These are phyloP conservation scores for Xylogone sp. DNA, from an alignment of 2,329 filamentous ascomycete species.

Conservation along the genomic window DNA sequence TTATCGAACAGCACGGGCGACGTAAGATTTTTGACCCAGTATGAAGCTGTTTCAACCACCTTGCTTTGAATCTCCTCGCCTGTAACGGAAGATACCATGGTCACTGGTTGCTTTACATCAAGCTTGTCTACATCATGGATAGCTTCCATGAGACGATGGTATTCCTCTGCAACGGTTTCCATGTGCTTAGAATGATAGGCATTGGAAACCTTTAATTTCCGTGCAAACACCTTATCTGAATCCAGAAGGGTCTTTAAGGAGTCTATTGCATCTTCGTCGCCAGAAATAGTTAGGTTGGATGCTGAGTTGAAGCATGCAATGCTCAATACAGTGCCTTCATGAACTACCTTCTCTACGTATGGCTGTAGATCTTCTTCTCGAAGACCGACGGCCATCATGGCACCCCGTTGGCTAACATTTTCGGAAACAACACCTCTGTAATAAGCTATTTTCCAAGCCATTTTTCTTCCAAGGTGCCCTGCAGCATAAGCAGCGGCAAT, in stretches of 20 bases:
- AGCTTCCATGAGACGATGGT: no score
- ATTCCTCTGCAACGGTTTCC: constrained; percentile 11
- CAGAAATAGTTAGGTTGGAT: constrained; percentile 20
- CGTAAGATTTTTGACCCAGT: constrained; percentile 41
- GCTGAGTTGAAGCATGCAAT: constrained; percentile 23
- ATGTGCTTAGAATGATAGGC: constrained; percentile 42
- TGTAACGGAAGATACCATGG: constrained; percentile 42
- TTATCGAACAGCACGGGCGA: constrained; percentile 36
- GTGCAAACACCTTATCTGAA: constrained; percentile 23
- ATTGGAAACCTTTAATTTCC: constrained; percentile 32
- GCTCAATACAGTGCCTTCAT: not conserved
- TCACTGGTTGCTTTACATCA: not conserved
- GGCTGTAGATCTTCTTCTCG: constrained; percentile 15
- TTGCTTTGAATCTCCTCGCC: constrained; percentile 7
- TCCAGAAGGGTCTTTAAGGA: constrained; percentile 12
- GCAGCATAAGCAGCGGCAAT: constrained; percentile 31
- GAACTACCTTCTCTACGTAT: constrained; percentile 2
- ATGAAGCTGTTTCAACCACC: constrained; percentile 15
- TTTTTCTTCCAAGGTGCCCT: constrained; percentile 20
- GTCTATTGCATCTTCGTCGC: constrained; percentile 7
- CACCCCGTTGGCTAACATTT: constrained; percentile 15
- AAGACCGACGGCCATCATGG: constrained; percentile 47
- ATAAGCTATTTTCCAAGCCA: constrained; percentile 22
- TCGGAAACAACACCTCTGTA: constrained; percentile 1
- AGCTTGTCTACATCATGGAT: no score